Percentiles rank a stretch among this genome's conserved stretches.
phyloP scores from a whole-genome alignment of 2,329 filamentous ascomycete species.

The Fusarium haematococcum region DNA sequence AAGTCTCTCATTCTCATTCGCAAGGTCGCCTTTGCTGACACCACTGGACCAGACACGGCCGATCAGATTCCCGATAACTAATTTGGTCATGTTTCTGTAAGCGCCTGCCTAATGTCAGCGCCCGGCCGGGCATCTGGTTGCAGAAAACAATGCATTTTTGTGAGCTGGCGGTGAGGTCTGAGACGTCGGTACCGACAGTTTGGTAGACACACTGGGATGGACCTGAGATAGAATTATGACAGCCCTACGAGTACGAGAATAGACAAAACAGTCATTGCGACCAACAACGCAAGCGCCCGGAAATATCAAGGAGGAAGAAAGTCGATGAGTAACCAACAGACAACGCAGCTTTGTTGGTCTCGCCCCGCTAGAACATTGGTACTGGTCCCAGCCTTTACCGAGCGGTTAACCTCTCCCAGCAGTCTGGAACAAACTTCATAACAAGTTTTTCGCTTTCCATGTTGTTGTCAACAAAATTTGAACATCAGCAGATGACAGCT shows the following conservation, averaged over 20 bases:
- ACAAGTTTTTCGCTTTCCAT: neutral
- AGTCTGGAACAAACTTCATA: neutral
- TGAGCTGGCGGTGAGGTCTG: conserved; percentile 31
- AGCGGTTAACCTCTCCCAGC: conserved; percentile 16
- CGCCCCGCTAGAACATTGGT: neutral
- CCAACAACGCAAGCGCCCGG: conserved; percentile 16
- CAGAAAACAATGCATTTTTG: neutral
- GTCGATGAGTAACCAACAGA: neutral
- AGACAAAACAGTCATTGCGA: conserved; percentile 20
- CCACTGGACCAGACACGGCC: conserved; percentile 31
- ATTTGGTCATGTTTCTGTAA: conserved; percentile 23
- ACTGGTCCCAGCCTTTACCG: neutral
- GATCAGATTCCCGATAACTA: conserved; percentile 32
- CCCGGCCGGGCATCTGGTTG: conserved; percentile 15
- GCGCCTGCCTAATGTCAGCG: conserved; percentile 29
- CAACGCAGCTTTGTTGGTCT: neutral
- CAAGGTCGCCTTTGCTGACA: conserved; percentile 12
- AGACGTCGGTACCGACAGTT: conserved; percentile 13
- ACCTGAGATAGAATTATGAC: conserved; percentile 3
- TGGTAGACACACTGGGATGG: conserved; percentile 8
- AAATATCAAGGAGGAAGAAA: neutral
- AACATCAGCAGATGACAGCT: neutral
- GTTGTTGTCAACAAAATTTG: neutral
- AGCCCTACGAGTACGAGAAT: conserved; percentile 27
- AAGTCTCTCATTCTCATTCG: conserved; percentile 4